phyloP scores from a whole-genome alignment of 805 yeast genomes.

The Yamadazyma laniorum region DNA sequence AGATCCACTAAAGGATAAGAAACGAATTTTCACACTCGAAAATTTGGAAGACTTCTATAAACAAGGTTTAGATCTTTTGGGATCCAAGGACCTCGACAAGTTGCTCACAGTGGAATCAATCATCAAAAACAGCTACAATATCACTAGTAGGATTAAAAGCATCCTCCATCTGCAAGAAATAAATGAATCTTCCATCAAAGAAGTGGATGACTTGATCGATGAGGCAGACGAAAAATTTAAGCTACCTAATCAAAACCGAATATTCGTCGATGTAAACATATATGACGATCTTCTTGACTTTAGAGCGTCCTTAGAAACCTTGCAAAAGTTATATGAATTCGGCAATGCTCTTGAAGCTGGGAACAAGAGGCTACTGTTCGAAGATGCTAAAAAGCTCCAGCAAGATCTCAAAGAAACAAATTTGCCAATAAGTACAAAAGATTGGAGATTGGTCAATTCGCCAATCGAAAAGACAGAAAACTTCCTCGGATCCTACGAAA shows the following conservation, averaged over 20 bases:
- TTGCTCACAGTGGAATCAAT: constrained; percentile 22
- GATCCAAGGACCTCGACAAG: constrained; percentile 34
- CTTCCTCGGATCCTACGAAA: constrained; percentile 1
- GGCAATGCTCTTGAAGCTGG: neutral
- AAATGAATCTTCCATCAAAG: constrained; percentile 21
- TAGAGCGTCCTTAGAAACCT: constrained; percentile 12
- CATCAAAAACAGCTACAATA: constrained; percentile 24
- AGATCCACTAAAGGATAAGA: constrained; percentile 38
- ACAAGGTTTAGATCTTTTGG: constrained; percentile 27
- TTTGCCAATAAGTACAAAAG: constrained; percentile 8
- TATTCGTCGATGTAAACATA: constrained; percentile 26
- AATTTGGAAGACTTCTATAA: constrained; percentile 28
- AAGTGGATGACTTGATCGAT: constrained; percentile 22
- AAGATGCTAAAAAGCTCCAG: constrained; percentile 24
- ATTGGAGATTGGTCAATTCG: constrained; percentile 6
- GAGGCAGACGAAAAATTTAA: constrained; percentile 26
- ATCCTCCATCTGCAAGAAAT: constrained; percentile 7
- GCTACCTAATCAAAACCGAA: constrained; percentile 20
- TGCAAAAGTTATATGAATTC: constrained; percentile 16
- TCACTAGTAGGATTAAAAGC: constrained; percentile 12
- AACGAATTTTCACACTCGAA: constrained; percentile 31
- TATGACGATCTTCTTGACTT: constrained; percentile 30
- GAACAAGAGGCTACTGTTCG: constrained; percentile 14
- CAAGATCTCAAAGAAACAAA: constrained; percentile 18
- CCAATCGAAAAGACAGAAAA: constrained; percentile 1